Conservation (phyloP, 2,329 filamentous ascomycete genomes). For the Onygenales sp. region DNA sequence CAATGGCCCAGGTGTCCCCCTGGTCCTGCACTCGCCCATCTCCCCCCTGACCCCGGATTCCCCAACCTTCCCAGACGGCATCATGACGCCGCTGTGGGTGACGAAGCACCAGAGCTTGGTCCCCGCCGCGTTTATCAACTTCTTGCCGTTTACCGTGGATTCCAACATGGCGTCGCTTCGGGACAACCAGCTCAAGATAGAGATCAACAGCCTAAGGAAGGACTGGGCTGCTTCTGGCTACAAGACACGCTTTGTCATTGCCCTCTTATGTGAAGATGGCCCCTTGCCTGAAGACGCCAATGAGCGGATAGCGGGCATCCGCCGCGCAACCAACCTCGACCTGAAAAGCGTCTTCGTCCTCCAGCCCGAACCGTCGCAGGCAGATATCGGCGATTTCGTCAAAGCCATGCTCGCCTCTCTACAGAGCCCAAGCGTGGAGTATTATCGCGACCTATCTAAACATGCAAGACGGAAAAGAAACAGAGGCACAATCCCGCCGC, state of each 20-base stretch:
- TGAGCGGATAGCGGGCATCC: constrained; percentile 69
- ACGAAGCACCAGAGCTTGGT: constrained; percentile 80
- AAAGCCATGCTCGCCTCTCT: constrained; percentile 63
- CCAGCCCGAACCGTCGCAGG: constrained; percentile 59
- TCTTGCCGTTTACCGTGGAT: constrained; percentile 68
- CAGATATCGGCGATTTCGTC: constrained; percentile 64
- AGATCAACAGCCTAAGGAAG: constrained; percentile 69
- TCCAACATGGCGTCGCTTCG: constrained; percentile 63
- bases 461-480: constrained; percentile 82
- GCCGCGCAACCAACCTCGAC: constrained; percentile 69
- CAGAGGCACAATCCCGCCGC: constrained; percentile 65
- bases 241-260: constrained; percentile 66
- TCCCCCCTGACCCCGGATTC: constrained; percentile 82
- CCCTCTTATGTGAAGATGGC: constrained; percentile 67
- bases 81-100: constrained; percentile 74
- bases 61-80: constrained; percentile 76
- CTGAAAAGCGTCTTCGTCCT: constrained; percentile 79
- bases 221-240: constrained; percentile 53
- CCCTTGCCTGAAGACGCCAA: constrained; percentile 54
- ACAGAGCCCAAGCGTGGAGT: constrained; percentile 69
- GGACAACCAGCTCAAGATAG: constrained; percentile 79
- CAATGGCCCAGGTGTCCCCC: constrained; percentile 38
- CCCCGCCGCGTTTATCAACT: constrained; percentile 69
- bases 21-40: constrained; percentile 76
- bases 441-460: constrained; percentile 89